Percentiles rank a stretch among this genome's conserved stretches.
These are phyloP conservation scores for Symbiotaphrina buchneri DNA, from an alignment of 495 filamentous ascomycete species.

Conservation along the genomic window DNA sequence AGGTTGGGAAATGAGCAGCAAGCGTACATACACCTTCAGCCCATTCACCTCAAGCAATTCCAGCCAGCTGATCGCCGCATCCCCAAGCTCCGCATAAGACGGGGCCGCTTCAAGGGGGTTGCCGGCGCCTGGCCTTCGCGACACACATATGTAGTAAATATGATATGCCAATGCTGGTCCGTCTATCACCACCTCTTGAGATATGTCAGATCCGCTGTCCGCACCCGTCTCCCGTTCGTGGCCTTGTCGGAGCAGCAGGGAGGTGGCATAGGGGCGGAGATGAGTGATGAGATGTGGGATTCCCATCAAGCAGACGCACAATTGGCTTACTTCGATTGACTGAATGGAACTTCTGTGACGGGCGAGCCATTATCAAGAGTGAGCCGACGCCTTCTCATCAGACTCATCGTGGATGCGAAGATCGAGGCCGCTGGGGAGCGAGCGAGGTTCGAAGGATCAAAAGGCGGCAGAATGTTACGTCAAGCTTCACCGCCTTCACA, in stretches of 20 bases:
- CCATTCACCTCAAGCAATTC: slow-evolving; percentile 23
- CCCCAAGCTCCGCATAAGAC: slow-evolving; percentile 34
- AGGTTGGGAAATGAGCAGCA: neutral
- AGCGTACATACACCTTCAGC: slow-evolving; percentile 28
- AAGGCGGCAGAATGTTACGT: too few relatives aligned
- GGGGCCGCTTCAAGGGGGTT: slow-evolving; percentile 30
- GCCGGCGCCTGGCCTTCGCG: slow-evolving; percentile 10
- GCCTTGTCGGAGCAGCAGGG: slow-evolving; percentile 14
- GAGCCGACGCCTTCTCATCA: too few relatives aligned
- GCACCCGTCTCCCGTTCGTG: slow-evolving; percentile 3
- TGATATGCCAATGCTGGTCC: slow-evolving; percentile 57
- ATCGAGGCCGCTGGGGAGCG: too few relatives aligned
- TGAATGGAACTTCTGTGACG: too few relatives aligned
- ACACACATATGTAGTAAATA: slow-evolving; percentile 31
- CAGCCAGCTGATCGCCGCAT: slow-evolving; percentile 36
- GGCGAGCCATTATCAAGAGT: too few relatives aligned
- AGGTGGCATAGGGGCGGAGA: slow-evolving; percentile 31
- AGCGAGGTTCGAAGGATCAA: too few relatives aligned
- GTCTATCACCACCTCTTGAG: slow-evolving; percentile 34
- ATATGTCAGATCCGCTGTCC: slow-evolving; percentile 6
- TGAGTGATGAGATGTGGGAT: slow-evolving; percentile 37
- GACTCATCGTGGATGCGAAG: too few relatives aligned
- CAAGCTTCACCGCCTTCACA: too few relatives aligned
- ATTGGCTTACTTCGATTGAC: too few relatives aligned
- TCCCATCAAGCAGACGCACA: too few relatives aligned